These are phyloP conservation scores for Alternaria tenuissima DNA, from an alignment of 2,329 filamentous ascomycete species.

Conservation along the genomic window DNA sequence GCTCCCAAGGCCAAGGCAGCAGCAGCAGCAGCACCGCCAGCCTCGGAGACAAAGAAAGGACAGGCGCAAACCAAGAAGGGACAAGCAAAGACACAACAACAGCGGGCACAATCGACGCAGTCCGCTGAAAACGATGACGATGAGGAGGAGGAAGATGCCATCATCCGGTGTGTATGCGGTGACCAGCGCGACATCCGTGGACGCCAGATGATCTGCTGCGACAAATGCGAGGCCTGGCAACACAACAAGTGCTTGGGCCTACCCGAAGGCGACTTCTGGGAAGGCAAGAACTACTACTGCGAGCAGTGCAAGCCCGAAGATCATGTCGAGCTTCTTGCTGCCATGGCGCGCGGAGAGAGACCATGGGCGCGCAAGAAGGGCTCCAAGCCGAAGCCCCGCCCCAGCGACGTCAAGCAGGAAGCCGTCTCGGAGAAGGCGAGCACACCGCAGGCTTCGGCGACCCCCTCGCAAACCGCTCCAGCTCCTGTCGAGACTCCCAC, in stretches of 20 bases:
- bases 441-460: conserved; percentile 27
- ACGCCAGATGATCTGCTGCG: conserved; percentile 95
- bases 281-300: conserved; percentile 74
- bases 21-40: conserved; percentile 40
- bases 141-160: conserved; percentile 68
- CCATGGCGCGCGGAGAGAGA: conserved; percentile 80
- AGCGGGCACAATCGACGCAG: conserved; percentile 40
- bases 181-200: conserved; percentile 80
- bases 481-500: conserved; percentile 20
- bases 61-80: conserved; percentile 56
- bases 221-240: conserved; percentile 92
- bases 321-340: conserved; percentile 81
- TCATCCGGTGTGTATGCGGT: conserved; percentile 94
- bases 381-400: conserved; percentile 67
- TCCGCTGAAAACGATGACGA: conserved; percentile 50
- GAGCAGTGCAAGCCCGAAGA: conserved; percentile 86
- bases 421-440: conserved; percentile 51
- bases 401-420: conserved; percentile 67
- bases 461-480: conserved; percentile 25
- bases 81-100: conserved; percentile 52
- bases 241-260: conserved; percentile 96
- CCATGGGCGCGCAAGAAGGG: conserved; percentile 76
- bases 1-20: conserved; percentile 57
- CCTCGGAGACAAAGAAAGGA: conserved; percentile 51
- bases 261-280: conserved; percentile 70